phyloP scores from a whole-genome alignment of 805 yeast genomes.

The Dipodascopsis tothii region DNA sequence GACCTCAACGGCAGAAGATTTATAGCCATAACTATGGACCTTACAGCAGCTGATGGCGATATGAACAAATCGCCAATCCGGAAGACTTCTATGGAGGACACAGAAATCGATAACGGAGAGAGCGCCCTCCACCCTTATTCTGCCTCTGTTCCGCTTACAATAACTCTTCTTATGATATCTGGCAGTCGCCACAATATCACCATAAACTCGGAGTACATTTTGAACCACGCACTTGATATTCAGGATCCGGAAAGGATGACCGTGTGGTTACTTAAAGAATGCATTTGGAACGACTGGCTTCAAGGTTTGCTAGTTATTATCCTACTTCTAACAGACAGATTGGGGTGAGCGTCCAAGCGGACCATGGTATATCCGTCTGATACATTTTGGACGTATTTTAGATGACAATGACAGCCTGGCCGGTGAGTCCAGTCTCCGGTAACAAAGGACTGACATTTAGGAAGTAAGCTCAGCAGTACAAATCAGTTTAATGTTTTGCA shows the following conservation, averaged over 20 bases:
- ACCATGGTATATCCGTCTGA: conserved; percentile 15
- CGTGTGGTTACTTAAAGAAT: conserved; percentile 8
- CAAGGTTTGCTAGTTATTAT: conserved; percentile 7
- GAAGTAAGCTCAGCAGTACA: conserved; percentile 7
- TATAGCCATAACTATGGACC: no score
- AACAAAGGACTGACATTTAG: conserved; percentile 1
- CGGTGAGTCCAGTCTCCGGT: conserved; percentile 3
- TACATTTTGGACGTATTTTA: conserved; percentile 16
- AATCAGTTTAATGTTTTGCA: conserved; percentile 18
- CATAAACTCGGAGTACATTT: conserved; percentile 11
- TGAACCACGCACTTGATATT: conserved; percentile 5
- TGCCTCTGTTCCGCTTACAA: no score
- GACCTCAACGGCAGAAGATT: no score
- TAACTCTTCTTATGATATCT: conserved; percentile 15
- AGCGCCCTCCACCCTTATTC: no score
- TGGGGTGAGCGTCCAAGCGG: conserved; percentile 17
- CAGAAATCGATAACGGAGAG: no score
- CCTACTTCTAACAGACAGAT: conserved; percentile 3
- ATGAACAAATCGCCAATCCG: no score
- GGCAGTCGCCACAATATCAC: conserved; percentile 11
- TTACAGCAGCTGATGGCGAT: no score
- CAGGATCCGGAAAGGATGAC: conserved; percentile 16
- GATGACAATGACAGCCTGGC: conserved; percentile 10
- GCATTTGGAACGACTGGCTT: conserved; percentile 16
- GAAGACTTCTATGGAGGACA: no score